A percentile compares a stretch with the other conserved stretches of the same genome.
Evolutionary conservation across 2,329 filamentous ascomycete species (phyloP).

Genomic region (Clonostachys sp.): DNA sequence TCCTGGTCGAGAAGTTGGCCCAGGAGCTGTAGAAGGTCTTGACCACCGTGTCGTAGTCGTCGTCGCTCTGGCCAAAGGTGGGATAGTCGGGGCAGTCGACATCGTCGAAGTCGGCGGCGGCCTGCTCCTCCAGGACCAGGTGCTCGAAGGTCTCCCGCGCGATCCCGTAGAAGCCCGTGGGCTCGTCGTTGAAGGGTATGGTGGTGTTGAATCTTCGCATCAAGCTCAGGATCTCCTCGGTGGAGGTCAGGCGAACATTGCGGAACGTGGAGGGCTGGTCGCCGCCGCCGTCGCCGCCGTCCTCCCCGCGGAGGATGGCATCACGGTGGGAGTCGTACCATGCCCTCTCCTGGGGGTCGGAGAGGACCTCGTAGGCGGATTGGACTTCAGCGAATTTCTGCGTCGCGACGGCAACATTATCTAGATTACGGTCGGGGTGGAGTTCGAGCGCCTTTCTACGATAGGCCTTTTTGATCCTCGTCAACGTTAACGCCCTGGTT

Average conservation of each 20-base stretch:
- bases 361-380: conserved; percentile 91
- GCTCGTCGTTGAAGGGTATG: conserved; percentile 75
- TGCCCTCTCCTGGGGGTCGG: conserved; percentile 88
- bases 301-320: conserved; percentile 69
- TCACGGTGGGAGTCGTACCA: conserved; percentile 97
- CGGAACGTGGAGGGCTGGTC: conserved; percentile 50
- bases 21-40: conserved; percentile 78
- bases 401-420: conserved; percentile 79
- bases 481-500: conserved; percentile 2
- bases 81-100: conserved; percentile 65
- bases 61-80: conserved; percentile 73
- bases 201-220: conserved; percentile 76
- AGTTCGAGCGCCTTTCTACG: conserved; percentile 85
- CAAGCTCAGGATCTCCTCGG: conserved; percentile 72
- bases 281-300: conserved; percentile 38
- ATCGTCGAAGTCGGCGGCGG: conserved; percentile 66
- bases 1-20: conserved; percentile 77
- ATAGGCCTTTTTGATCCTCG: conserved; percentile 89
- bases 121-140: conserved; percentile 74
- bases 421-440: conserved; percentile 90
- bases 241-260: conserved; percentile 71
- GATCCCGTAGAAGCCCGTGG: conserved; percentile 80
- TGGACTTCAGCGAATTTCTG: conserved; percentile 86
- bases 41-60: conserved; percentile 71
- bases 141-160: conserved; percentile 73